Evolutionary conservation across 1,284 basidiomycete species (phyloP).

Genomic region (Paramarasmius palmivorus): DNA sequence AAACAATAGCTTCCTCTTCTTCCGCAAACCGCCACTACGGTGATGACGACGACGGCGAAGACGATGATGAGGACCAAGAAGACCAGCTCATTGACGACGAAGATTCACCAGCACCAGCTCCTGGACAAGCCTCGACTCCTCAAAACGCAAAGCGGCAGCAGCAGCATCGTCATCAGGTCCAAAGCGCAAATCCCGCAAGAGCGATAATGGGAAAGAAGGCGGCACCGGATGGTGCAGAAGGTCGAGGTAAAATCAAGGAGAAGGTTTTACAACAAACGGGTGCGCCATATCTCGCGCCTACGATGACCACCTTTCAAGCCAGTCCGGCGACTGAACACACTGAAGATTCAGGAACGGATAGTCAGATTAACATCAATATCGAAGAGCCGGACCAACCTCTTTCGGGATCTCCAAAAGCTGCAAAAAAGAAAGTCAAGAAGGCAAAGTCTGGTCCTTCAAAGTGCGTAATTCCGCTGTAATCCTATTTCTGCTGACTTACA

Average conservation of each 20-base stretch:
- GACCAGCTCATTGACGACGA: constrained; percentile 79
- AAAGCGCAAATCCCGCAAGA: constrained; percentile 53
- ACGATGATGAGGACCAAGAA: constrained; percentile 64
- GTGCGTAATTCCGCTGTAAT: constrained; percentile 12
- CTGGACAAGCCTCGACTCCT: constrained; percentile 17
- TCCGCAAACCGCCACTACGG: constrained; percentile 21
- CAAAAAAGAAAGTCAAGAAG: constrained; percentile 24
- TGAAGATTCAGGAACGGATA: constrained; percentile 13
- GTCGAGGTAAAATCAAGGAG: constrained; percentile 34
- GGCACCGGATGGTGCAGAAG: constrained; percentile 29
- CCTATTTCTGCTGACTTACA: neutral
- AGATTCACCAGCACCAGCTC: constrained; percentile 29
- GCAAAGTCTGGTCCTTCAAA: constrained; percentile 20
- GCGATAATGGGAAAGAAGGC: constrained; percentile 31
- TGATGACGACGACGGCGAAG: constrained; percentile 25
- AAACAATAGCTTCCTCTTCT: constrained; percentile 21
- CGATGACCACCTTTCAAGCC: constrained; percentile 33
- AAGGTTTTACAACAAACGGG: constrained; percentile 32
- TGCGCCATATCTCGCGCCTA: constrained; percentile 34
- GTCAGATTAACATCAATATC: constrained; percentile 2
- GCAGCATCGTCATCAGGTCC: constrained; percentile 24
- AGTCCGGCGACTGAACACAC: constrained; percentile 6
- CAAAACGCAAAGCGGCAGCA: constrained; percentile 40
- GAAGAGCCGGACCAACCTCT: constrained; percentile 5
- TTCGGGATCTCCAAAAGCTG: constrained; percentile 1